Percentiles rank a stretch among this genome's conserved stretches.
Conservation (phyloP, 495 filamentous ascomycete species). For the Trichoderma parareesei region DNA sequence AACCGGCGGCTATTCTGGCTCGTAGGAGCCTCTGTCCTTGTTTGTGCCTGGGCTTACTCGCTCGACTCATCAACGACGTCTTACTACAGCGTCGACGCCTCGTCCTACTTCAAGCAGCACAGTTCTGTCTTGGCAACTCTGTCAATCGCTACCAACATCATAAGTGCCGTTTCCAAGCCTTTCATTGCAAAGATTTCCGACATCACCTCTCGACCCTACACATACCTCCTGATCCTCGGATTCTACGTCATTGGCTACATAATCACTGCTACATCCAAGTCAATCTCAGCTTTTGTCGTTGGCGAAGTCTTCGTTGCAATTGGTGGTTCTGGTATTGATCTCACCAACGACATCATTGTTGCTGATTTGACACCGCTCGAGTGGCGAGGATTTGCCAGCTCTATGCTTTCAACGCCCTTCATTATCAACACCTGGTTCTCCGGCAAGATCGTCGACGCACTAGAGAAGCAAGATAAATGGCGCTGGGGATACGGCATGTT, state of each 20-base stretch:
- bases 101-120: slow-evolving; percentile 9
- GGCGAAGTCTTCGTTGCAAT: background rate
- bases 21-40: slow-evolving; percentile 4
- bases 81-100: slow-evolving; percentile 12
- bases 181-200: slow-evolving; percentile 13
- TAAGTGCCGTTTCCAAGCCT: slow-evolving; percentile 8
- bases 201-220: slow-evolving; percentile 10
- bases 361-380: slow-evolving; percentile 11
- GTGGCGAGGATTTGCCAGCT: slow-evolving; percentile 11
- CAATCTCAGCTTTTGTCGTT: background rate
- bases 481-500: slow-evolving; percentile 13
- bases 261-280: slow-evolving; percentile 9
- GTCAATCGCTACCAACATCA: slow-evolving; percentile 10
- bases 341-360: slow-evolving; percentile 10
- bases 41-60: slow-evolving; percentile 11
- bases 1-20: slow-evolving; percentile 8
- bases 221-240: slow-evolving; percentile 9
- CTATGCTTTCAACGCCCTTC: slow-evolving; percentile 11
- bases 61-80: slow-evolving; percentile 11
- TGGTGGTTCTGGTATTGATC: slow-evolving; percentile 5
- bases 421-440: slow-evolving; percentile 8
- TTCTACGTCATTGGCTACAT: slow-evolving; percentile 10
- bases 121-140: slow-evolving; percentile 9
- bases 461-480: background rate
- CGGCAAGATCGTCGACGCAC: slow-evolving; percentile 10